Percentiles rank a stretch among this genome's conserved stretches.
These are phyloP conservation scores for Anastatica hierochuntica DNA, from an alignment of 345 rosid genomes.

Conservation along the genomic window DNA sequence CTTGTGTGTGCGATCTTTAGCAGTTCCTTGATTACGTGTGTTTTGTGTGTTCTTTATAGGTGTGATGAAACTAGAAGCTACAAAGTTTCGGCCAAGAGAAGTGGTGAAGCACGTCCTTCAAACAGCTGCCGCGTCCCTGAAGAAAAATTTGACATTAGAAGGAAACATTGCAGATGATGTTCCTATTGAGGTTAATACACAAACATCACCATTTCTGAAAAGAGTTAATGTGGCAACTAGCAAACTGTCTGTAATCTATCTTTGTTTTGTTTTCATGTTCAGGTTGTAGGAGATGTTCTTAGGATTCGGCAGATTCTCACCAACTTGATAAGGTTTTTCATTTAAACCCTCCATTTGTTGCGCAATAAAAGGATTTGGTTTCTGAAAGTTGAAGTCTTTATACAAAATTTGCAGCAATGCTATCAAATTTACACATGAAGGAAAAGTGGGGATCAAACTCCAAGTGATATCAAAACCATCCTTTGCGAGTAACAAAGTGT, in stretches of 20 bases:
- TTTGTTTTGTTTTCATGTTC: too few relatives aligned
- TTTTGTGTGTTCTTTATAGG: conserved; percentile 21
- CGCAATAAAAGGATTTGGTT: background rate
- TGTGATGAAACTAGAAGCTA: conserved; percentile 92
- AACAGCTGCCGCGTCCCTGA: conserved; percentile 88
- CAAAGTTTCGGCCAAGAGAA: conserved; percentile 86
- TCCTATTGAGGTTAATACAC: conserved; percentile 57
- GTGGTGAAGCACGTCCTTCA: conserved; percentile 92
- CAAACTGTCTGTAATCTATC: too few relatives aligned
- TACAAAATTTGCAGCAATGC: conserved; percentile 90
- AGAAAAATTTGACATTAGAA: conserved; percentile 67
- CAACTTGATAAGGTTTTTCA: conserved; percentile 72
- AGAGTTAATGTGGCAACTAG: background rate
- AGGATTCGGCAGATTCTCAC: conserved; percentile 94
- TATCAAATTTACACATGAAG: conserved; percentile 88
- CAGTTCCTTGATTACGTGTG: background rate
- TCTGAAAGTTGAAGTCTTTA: background rate
- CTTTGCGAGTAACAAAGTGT: conserved; percentile 15
- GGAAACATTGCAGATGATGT: conserved; percentile 82
- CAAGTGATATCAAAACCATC: conserved; percentile 60
- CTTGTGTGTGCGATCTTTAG: background rate
- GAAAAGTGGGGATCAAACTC: conserved; percentile 77
- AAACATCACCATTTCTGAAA: background rate
- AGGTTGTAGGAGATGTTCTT: conserved; percentile 93
- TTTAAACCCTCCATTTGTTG: background rate